Evolutionary conservation across 805 yeast genomes (phyloP).

Genomic region (Ogataea degrootiae): DNA sequence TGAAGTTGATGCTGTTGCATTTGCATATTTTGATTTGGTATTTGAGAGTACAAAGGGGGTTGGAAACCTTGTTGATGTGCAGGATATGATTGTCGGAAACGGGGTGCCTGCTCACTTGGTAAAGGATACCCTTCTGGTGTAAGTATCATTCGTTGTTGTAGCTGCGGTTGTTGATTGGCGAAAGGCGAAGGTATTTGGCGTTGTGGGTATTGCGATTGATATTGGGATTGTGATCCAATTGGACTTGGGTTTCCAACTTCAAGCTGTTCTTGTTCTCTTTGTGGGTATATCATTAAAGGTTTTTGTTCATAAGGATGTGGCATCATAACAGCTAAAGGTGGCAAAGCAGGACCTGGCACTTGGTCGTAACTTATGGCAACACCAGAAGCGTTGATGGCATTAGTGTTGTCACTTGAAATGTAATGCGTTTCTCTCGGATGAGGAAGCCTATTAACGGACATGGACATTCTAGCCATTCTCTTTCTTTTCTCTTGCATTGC

Average conservation of each 20-base stretch:
- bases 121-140: too few relatives aligned
- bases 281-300: neutral
- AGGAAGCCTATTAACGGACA: slow-evolving; percentile 11
- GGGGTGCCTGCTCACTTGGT: too few relatives aligned
- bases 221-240: neutral
- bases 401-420: slow-evolving; percentile 2
- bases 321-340: slow-evolving; percentile 24
- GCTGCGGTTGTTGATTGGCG: too few relatives aligned
- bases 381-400: slow-evolving; percentile 21
- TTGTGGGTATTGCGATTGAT: too few relatives aligned
- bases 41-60: neutral
- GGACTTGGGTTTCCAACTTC: neutral
- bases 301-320: slow-evolving; percentile 1
- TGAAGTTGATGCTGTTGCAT: neutral
- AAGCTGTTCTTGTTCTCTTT: neutral
- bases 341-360: slow-evolving; percentile 37
- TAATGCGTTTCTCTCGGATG: slow-evolving; percentile 6
- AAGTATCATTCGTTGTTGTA: too few relatives aligned
- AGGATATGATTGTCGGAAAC: neutral
- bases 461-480: slow-evolving; percentile 34
- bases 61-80: neutral
- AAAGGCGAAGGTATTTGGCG: too few relatives aligned
- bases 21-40: neutral
- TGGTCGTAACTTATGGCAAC: slow-evolving; percentile 30
- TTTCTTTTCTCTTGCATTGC: slow-evolving; percentile 65